These are phyloP conservation scores for Aspergillus sp. DNA, from an alignment of 2,329 filamentous ascomycete species.

Conservation along the genomic window DNA sequence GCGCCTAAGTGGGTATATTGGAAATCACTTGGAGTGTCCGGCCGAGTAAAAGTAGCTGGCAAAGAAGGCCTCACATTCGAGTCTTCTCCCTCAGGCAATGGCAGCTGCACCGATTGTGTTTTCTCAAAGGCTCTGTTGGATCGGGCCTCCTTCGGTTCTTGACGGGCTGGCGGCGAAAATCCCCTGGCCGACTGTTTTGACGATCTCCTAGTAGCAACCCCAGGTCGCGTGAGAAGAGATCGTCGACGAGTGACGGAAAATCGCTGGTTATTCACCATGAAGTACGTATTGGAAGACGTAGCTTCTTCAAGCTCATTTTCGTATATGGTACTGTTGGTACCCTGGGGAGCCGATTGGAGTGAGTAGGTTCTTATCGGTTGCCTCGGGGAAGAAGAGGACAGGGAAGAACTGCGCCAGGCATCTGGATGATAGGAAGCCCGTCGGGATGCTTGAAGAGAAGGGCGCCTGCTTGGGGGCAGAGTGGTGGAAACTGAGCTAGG, in stretches of 20 bases:
- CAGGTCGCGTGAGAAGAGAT: slow-evolving; percentile 29
- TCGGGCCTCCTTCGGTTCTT: slow-evolving; percentile 10
- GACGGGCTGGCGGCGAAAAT: slow-evolving; percentile 16
- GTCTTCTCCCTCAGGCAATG: background rate
- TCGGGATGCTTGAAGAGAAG: slow-evolving; percentile 16
- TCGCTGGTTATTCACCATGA: slow-evolving; percentile 24
- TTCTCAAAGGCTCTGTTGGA: slow-evolving; percentile 3
- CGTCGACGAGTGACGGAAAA: slow-evolving; percentile 31
- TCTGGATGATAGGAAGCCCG: slow-evolving; percentile 17
- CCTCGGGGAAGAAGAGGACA: slow-evolving; percentile 7
- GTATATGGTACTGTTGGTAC: slow-evolving; percentile 17
- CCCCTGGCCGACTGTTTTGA: slow-evolving; percentile 15
- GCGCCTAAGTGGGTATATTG: slow-evolving; percentile 34
- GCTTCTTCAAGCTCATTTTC: slow-evolving; percentile 19
- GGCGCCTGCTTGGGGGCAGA: slow-evolving; percentile 10
- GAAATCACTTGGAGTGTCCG: slow-evolving; percentile 16
- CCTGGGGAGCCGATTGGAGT: slow-evolving; percentile 18
- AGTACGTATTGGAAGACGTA: slow-evolving; percentile 26
- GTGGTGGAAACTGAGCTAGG: background rate
- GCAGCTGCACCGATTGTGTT: background rate
- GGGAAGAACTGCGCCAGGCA: slow-evolving; percentile 8
- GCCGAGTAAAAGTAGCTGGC: slow-evolving; percentile 1
- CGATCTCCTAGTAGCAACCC: slow-evolving; percentile 29
- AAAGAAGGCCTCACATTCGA: background rate
- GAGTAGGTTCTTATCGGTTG: slow-evolving; percentile 24